These are phyloP conservation scores for Ambrosia trifida DNA, from an alignment of 129 eudicot genomes.

Conservation along the genomic window DNA sequence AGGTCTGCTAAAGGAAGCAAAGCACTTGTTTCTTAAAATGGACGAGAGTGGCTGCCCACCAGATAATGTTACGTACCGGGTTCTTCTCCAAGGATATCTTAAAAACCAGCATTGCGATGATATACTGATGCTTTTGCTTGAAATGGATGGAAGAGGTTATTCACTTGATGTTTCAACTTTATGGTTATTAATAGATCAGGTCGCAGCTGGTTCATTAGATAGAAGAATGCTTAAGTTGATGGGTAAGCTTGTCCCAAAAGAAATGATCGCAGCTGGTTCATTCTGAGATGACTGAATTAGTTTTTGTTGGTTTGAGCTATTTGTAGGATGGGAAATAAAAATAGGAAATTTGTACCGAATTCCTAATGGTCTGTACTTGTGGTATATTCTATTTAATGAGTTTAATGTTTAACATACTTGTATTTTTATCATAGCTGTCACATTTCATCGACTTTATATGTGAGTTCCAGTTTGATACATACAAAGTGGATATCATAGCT, in stretches of 20 bases:
- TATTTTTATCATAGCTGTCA: too few species aligned
- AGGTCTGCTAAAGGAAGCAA: constrained; percentile 14
- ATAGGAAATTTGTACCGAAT: too few species aligned
- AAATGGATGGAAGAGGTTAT: constrained; percentile 18
- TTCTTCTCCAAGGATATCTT: constrained; percentile 13
- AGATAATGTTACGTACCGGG: constrained; percentile 9
- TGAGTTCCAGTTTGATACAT: neutral
- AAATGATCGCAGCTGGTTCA: too few species aligned
- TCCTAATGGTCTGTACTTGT: too few species aligned
- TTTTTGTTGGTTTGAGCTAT: too few species aligned
- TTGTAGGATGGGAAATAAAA: too few species aligned
- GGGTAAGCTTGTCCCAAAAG: neutral
- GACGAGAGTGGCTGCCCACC: constrained; percentile 18
- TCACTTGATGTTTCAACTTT: constrained; percentile 16
- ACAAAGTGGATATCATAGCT: neutral
- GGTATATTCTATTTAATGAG: too few species aligned
- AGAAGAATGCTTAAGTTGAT: neutral
- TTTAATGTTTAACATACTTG: too few species aligned
- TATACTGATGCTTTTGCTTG: neutral
- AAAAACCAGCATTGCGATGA: constrained; percentile 1
- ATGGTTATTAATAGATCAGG: neutral
- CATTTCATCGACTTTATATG: too few species aligned
- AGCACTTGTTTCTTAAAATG: constrained; percentile 1
- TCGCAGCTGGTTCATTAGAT: neutral
- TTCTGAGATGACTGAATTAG: too few species aligned